Evolutionary conservation across 805 yeast species (phyloP).

Genomic region (Scheffersomyces ergatensis): DNA sequence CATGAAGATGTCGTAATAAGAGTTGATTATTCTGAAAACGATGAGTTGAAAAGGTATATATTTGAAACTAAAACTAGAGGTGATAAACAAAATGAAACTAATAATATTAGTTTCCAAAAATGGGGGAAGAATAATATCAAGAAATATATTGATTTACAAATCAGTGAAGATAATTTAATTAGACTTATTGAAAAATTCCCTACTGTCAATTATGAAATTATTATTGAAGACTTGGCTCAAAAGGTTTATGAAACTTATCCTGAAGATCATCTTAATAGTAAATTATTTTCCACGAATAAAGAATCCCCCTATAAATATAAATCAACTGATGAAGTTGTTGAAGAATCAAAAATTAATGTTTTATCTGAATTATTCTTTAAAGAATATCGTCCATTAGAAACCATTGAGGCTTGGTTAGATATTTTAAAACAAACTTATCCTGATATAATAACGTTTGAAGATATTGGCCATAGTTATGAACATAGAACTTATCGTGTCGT

Average conservation of each 20-base stretch:
- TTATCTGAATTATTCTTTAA: slow-evolving; percentile 60
- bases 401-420: slow-evolving; percentile 73
- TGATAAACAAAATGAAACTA: not conserved
- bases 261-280: not conserved
- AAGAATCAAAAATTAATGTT: slow-evolving; percentile 12
- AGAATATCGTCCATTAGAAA: slow-evolving; percentile 63
- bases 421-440: slow-evolving; percentile 61
- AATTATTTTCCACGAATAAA: not conserved
- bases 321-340: slow-evolving; percentile 11
- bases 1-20: slow-evolving; percentile 45
- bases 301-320: slow-evolving; percentile 7
- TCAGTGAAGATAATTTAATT: slow-evolving; percentile 17
- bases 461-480: slow-evolving; percentile 74
- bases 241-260: slow-evolving; percentile 58
- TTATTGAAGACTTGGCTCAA: slow-evolving; percentile 58
- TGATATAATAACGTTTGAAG: slow-evolving; percentile 56
- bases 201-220: slow-evolving; percentile 29
- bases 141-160: slow-evolving; percentile 16
- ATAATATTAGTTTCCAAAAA: slow-evolving; percentile 16
- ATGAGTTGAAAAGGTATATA: slow-evolving; percentile 16
- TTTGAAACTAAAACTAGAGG: not conserved
- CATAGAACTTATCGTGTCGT: slow-evolving; percentile 69
- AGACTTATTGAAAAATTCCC: slow-evolving; percentile 19
- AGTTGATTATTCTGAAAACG: slow-evolving; percentile 25
- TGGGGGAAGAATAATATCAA: slow-evolving; percentile 45